Base-by-base conservation (phyloP, 73 alveolate species). In the Stentor roeselii region DNA sequence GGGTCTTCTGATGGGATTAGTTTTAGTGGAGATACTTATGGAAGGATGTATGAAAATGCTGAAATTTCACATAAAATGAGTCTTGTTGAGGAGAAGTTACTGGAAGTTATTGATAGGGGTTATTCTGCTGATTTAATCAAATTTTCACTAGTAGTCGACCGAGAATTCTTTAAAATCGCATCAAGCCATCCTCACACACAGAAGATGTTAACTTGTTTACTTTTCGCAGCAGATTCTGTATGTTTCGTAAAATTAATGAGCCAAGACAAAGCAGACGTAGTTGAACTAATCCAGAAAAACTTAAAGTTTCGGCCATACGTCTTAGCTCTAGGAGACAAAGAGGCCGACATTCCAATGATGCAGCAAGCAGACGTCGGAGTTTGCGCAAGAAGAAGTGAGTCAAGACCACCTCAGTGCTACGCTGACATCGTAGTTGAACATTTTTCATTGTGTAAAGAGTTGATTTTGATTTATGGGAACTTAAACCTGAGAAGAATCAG, bases 331-430 rank as follows among this genome's bases (percentile, higher is more conserved):
- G 80, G 80, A 2, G 80, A 67, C 34, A 40, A 40, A 0, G 34
- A 67, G 21, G 37, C 15, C 2, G 80, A 67, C 34, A 67, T 67
- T 34, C 80, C 80, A 0, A 67, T 67, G 80, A 67, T 67, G 21
- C 80, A 67, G 34, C 42, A n/a, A 30, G 80, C 80, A 21, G 80
- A 67, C 34, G 37, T 67, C 37, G 80, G 80, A 21, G 2, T 67
- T 67, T 36, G 80, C 0, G 80, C 34, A 27, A 15, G 21, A 21
- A 21, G 41, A 27, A 67, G 34, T 1, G 80, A 67, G 34, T 15
- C 21, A n/a, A 30, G 50, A 15, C 80, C 21, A 67, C 42, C 80
- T 34, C 1, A n/a, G 14, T 27, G 34, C 42, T 67, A 67, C 37
- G 14, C 42, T 67, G 80, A 67, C 11, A 67, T 67, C 80, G 42